Evolutionary conservation across 441 rosid species (phyloP).

Genomic region (Syzygium malaccense): DNA sequence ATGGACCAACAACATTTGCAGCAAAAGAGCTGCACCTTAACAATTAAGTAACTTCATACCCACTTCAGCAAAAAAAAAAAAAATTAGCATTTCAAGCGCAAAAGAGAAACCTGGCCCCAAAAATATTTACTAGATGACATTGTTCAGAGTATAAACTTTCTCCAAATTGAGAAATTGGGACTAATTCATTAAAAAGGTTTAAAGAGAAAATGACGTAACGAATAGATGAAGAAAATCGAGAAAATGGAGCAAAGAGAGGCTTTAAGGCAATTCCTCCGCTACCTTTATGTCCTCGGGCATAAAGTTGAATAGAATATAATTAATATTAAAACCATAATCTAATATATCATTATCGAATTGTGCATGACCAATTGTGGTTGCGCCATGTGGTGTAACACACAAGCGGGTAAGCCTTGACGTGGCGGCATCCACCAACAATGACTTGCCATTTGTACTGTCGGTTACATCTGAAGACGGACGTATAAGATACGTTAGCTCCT

Average conservation of each 20-base stretch:
- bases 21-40: not conserved
- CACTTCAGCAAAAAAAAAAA: not conserved
- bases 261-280: not conserved
- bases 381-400: not conserved
- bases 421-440: fast-evolving
- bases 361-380: not conserved
- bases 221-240: not conserved
- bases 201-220: not conserved
- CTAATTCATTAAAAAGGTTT: not conserved
- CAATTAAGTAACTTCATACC: not conserved
- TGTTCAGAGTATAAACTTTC: not conserved
- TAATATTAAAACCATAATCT: not conserved
- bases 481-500: not conserved
- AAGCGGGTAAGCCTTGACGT: not conserved
- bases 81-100: not conserved
- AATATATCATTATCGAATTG: not conserved
- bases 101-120: not conserved
- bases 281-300: not conserved
- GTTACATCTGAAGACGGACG: not conserved
- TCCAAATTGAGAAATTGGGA: not conserved
- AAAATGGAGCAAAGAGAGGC: not conserved
- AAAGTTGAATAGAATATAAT: not conserved
- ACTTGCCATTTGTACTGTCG: not conserved
- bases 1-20: not conserved
- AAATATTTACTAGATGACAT: not conserved